Evolutionary conservation across 306 rosid species (phyloP).

Genomic region (Gynostemma pentaphyllum): DNA sequence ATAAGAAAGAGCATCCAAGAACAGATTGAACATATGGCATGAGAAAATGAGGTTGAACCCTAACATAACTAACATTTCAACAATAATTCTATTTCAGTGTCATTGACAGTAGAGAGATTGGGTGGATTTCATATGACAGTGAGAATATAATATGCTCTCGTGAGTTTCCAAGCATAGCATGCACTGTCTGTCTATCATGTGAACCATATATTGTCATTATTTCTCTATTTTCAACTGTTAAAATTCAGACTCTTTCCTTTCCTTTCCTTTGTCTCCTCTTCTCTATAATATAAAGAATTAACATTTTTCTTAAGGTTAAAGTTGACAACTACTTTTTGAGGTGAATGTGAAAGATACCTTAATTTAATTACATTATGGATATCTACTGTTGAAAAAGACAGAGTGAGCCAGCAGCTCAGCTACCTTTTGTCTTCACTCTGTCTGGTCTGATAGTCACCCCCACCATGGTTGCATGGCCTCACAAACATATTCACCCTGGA

Average conservation of each 20-base stretch:
- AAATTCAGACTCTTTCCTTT: neutral
- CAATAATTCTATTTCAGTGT: too few relatives aligned
- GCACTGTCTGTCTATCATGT: slow-evolving; percentile 4
- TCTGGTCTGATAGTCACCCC: too few relatives aligned
- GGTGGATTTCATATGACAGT: neutral
- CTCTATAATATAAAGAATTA: neutral
- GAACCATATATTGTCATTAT: neutral
- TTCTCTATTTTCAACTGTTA: too few relatives aligned
- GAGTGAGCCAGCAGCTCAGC: too few relatives aligned
- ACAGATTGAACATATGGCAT: neutral
- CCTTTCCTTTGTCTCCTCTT: neutral
- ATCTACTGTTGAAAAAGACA: too few relatives aligned
- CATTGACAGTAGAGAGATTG: slow-evolving; percentile 1
- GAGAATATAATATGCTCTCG: neutral
- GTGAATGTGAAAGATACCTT: neutral
- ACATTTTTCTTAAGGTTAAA: neutral
- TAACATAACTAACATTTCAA: too few relatives aligned
- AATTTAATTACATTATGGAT: too few relatives aligned
- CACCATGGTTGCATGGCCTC: neutral
- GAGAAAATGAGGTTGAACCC: neutral
- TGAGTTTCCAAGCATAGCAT: neutral
- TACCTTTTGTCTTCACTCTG: neutral
- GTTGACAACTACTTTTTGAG: neutral
- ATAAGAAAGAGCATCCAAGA: neutral
- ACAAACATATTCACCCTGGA: neutral